Evolutionary conservation across 768 basidiomycete genomes (phyloP), one percentile per base, ranked within the genome.

Genomic region (Naganishia vaughanmartiniae): DNA sequence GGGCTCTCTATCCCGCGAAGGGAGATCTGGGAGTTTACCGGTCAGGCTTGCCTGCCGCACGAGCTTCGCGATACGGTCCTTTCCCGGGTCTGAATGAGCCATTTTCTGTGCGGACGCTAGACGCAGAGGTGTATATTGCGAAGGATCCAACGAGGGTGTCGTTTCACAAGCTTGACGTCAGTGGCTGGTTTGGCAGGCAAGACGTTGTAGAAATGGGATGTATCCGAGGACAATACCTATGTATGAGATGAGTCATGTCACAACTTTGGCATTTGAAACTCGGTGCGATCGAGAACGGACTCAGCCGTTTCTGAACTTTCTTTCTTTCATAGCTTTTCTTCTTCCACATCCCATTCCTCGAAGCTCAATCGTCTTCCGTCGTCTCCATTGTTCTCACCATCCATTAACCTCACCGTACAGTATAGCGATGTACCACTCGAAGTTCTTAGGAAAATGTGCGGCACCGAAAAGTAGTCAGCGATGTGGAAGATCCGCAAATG

Each of bases 11-110:
- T 60, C 56, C 51, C 65, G 24, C 24, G 65, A 54, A 42, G 65
- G 48, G 39, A 54, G 65, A 24, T 54, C 65, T 31, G 65, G 65
- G 19, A 66, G 65, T 66, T 66, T 66, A 24, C 65, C 65, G 2
- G 36, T 63, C 10, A 26, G 2, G 28, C 36, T 45, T 2, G 60
- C 36, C 33, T 63, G 24, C 60, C 60, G 36, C 24, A 63, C 24
- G 36, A 63, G 60, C 30, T n/a, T 26, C 5, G 39, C 42, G 42
- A 63, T 63, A 24, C 33, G 60, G 17, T 63, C 42, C 39, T 45
- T 63, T 34, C 60, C 33, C 15, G 60, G 60, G 15, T 63, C 60
- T 11, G 39, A 12, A n/a, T 24, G 42, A 63, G 60, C 39, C 60
- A 63, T 63, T 21, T 15, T 24, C 24, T 26, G 60, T 24, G 39